Evolutionary conservation across 108 stramenopile genomes (phyloP).

Genomic region (Nitzschia putrida): DNA sequence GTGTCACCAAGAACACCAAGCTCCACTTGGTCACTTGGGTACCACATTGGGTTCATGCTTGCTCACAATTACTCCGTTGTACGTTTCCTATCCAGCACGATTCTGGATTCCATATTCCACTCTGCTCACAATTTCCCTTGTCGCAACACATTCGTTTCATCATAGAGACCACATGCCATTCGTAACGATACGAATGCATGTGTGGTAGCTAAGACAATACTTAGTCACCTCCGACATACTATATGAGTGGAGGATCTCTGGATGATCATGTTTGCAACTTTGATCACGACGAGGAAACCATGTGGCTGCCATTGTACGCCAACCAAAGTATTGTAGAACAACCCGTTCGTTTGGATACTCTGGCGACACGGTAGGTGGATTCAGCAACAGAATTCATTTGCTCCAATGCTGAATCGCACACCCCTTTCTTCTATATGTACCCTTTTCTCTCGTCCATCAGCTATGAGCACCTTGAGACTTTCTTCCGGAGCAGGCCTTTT

Average conservation of each 20-base stretch:
- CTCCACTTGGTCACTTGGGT: no score
- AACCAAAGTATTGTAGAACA: slow-evolving; percentile 55
- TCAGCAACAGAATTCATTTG: slow-evolving; percentile 40
- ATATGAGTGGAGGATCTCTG: slow-evolving; percentile 68
- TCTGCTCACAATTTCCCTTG: no score
- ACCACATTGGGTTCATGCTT: no score
- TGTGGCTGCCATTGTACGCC: slow-evolving; percentile 70
- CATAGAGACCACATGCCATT: no score
- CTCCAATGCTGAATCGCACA: neutral
- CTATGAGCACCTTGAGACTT: slow-evolving; percentile 58
- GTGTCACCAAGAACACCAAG: no score
- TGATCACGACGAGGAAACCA: slow-evolving; percentile 48
- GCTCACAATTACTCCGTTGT: no score
- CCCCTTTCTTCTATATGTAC: slow-evolving; percentile 68
- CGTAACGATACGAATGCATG: no score
- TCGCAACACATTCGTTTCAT: no score
- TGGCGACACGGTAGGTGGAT: slow-evolving; percentile 49
- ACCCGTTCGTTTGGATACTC: slow-evolving; percentile 49
- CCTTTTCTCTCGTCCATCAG: slow-evolving; percentile 74
- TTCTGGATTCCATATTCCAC: no score
- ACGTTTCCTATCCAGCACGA: no score
- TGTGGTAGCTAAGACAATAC: no score
- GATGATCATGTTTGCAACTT: slow-evolving; percentile 57
- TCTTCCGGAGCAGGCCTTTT: slow-evolving; percentile 40
- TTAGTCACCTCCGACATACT: no score